Evolutionary conservation across 2,329 filamentous ascomycete genomes (phyloP), one percentile per base, ranked within the genome.

Genomic region (Coniochaeta prunicola): DNA sequence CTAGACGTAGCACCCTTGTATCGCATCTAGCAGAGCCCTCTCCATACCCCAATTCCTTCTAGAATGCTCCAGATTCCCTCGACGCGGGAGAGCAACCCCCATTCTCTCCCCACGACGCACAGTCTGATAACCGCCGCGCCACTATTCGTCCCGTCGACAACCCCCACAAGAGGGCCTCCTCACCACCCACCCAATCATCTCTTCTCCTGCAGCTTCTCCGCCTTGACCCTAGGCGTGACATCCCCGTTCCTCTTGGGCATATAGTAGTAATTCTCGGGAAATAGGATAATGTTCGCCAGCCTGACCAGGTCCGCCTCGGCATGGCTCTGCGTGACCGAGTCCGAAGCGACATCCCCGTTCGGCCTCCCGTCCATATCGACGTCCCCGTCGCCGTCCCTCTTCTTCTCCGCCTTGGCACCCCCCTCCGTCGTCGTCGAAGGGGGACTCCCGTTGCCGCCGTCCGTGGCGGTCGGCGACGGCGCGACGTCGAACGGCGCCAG

Each of bases 211-310:
- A 50, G 15, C 19, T 36, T 31, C 42, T 59, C 36, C 55, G 50
- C 26, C 56, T 59, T 59, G 40, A 53, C 58, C 54, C 56, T 24
- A 1, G 45, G 34, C 12, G 55, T 58, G 12, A 60, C 59, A 26
- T 64, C 65, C 53, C 61, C 64, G 34, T 65, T 64, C 59, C 66
- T 57, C 58, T 73, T 76, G 13, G 74, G 72, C 72, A 77, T 77
- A 65, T 76, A 78, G 59, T 78, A 77, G 61, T 77, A 80, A 17
- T 75, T 71, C 60, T 82, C 80, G 2, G 80, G 80, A 62, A 83
- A 83, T 30, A 83, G 68, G 57, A 84, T 83, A 58, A 81, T 81
- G 65, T 83, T 84, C 24, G 80, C 80, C 38, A 83, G 70, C 38
- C 78, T 70, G 13, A 82, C 75, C 1, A 83, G 77, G 65, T 83